These are phyloP conservation scores for Dendrobium officinale DNA, from an alignment of 106 monocot genomes.

Conservation along the genomic window DNA sequence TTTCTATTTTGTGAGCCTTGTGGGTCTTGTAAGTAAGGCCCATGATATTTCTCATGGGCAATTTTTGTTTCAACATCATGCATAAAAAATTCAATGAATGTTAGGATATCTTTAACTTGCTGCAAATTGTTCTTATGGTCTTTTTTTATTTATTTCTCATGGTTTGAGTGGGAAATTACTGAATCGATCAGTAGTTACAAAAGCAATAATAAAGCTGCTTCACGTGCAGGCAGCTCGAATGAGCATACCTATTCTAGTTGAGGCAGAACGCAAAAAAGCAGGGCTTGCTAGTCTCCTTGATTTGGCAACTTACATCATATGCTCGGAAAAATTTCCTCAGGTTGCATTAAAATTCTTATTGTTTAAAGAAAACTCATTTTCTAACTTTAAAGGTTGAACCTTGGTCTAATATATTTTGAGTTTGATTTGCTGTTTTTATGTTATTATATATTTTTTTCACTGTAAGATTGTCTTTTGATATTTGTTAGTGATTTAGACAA, in stretches of 20 bases:
- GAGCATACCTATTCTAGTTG: conserved; percentile 82
- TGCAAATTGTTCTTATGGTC: background rate
- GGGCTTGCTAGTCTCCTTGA: conserved; percentile 74
- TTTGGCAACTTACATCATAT: conserved; percentile 72
- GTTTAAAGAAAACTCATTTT: background rate
- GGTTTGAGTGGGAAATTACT: background rate
- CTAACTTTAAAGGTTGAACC: background rate
- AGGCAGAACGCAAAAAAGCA: conserved; percentile 73
- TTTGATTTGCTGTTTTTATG: background rate
- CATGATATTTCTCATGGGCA: no score
- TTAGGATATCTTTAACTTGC: background rate
- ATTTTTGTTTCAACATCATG: no score
- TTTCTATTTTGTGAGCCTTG: no score
- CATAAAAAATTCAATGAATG: background rate
- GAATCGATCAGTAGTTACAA: background rate
- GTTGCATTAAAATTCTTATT: conserved; percentile 15
- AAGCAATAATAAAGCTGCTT: conserved; percentile 3
- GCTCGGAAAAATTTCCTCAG: conserved; percentile 85
- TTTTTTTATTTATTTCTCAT: background rate
- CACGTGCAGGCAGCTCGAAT: conserved; percentile 73
- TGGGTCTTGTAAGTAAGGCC: no score
- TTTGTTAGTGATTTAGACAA: background rate
- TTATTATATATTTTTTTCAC: background rate
- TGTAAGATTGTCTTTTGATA: background rate
- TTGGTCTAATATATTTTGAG: background rate